Evolutionary conservation across 306 rosid genomes (phyloP), one percentile per base, ranked within the genome.

Genomic region (Carpinus fangiana): DNA sequence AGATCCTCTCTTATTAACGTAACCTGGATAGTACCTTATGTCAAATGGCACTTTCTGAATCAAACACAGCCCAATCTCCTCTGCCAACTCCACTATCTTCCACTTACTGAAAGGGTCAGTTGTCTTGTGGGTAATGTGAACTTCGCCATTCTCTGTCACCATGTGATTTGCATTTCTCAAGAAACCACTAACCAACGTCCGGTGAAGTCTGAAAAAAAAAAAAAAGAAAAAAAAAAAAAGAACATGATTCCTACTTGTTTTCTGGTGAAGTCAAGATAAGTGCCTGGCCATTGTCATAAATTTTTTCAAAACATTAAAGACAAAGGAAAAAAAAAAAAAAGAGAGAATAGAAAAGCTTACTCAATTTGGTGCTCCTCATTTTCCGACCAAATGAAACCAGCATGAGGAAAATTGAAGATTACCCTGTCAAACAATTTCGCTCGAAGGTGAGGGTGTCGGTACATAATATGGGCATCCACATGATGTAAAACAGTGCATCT

Each of bases 41-140:
- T 1, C 0, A 75, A 88, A 88, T 0, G 8, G 0, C 7, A 26
- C 70, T 56, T 86, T 52, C 14, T 59, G 67, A 8, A 31, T 4
- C 36, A 74, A 60, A n/a, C 4, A 5, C 13, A 84, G 79, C 0
- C 47, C 45, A 41, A 41, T 41, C 45, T 41, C 41, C 17, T 67
- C 7, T 5, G 71, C 88, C 18, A 82, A 36, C 60, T 64, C 21
- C 76, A 23, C 71, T 18, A 84, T 78, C 55, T 80, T 14, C 92
- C 90, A 84, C 0, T 17, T 14, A 28, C 46, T 5, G 62, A 16
- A 88, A 4, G 90, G 84, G 23, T 82, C 0, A 0, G 79, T 2
- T 1, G 74, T 82, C 84, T 90, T 88, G 89, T 88, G 90, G 0
- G 90, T 83, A 1, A 87, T 41, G 71, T 89, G 91, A 70, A 87